Conservation (phyloP, 2,329 filamentous ascomycete genomes). For the Diaporthe batatas region DNA sequence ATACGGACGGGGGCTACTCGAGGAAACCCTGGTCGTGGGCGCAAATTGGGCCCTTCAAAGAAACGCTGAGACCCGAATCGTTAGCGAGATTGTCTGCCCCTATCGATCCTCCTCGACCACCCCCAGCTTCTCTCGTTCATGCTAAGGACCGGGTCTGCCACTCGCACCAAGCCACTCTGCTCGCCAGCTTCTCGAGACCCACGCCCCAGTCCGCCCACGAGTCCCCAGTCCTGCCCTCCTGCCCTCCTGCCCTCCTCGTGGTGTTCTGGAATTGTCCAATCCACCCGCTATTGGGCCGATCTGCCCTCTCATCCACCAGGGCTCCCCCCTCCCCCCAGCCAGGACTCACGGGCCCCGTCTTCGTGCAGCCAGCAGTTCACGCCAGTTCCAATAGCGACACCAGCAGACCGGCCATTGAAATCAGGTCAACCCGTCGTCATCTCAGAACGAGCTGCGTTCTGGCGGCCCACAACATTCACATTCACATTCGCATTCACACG, state of each 20-base stretch:
- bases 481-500: background rate
- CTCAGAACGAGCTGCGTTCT: slow-evolving; percentile 28
- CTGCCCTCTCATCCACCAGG: slow-evolving; percentile 26
- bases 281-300: slow-evolving; percentile 35
- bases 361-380: slow-evolving; percentile 28
- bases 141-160: slow-evolving; percentile 49
- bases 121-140: slow-evolving; percentile 53
- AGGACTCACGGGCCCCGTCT: slow-evolving; percentile 35
- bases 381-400: slow-evolving; percentile 30
- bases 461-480: slow-evolving; percentile 22
- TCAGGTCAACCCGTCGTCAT: slow-evolving; percentile 30
- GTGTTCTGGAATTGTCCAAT: slow-evolving; percentile 28
- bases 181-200: slow-evolving; percentile 35
- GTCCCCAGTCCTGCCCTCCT: slow-evolving; percentile 35
- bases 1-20: slow-evolving; percentile 38
- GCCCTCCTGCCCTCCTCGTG: background rate
- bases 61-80: slow-evolving; percentile 49
- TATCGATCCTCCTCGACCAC: slow-evolving; percentile 49
- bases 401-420: slow-evolving; percentile 27
- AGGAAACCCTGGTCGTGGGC: slow-evolving; percentile 44
- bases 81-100: slow-evolving; percentile 59
- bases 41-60: slow-evolving; percentile 49
- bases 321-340: slow-evolving; percentile 1
- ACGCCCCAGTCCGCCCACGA: slow-evolving; percentile 30
- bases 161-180: slow-evolving; percentile 35